Percentiles rank a stretch among this genome's conserved stretches.
Evolutionary conservation across 1,284 basidiomycete genomes (phyloP).

Genomic region (Ustilago crameri): DNA sequence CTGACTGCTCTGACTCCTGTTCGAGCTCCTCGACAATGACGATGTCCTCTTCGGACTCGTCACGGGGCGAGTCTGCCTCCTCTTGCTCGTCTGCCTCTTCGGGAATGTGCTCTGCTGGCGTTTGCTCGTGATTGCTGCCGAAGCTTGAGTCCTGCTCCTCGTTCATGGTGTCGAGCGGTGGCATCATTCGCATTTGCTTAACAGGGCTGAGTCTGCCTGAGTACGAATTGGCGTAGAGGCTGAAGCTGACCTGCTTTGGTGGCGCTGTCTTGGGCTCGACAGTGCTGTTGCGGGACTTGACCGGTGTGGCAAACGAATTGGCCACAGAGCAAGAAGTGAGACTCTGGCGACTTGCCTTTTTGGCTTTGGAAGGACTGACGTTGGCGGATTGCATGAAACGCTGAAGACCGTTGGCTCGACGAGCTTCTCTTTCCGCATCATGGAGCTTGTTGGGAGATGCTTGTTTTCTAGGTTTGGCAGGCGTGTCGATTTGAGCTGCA

Average conservation of each 20-base stretch:
- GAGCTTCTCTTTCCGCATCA: conserved; percentile 27
- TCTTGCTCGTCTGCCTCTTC: conserved; percentile 5
- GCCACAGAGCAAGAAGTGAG: conserved; percentile 18
- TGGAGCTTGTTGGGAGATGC: conserved; percentile 14
- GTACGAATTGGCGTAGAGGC: conserved; percentile 26
- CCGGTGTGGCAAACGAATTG: conserved; percentile 34
- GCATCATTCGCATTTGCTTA: conserved; percentile 49
- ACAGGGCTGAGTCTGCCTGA: conserved; percentile 38
- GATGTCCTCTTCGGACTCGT: conserved; percentile 35
- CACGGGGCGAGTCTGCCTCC: conserved; percentile 1
- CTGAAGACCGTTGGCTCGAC: conserved; percentile 28
- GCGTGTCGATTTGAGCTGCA: conserved; percentile 44
- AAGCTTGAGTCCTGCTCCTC: conserved; percentile 44
- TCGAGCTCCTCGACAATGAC: conserved; percentile 44
- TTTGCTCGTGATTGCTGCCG: conserved; percentile 19
- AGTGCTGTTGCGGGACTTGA: conserved; percentile 14
- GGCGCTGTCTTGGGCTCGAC: conserved; percentile 41
- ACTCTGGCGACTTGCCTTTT: conserved; percentile 28
- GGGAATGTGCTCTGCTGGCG: neutral
- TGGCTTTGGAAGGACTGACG: conserved; percentile 25
- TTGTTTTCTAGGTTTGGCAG: conserved; percentile 15
- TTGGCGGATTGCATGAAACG: conserved; percentile 44
- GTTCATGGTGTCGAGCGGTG: conserved; percentile 44
- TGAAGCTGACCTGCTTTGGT: conserved; percentile 49
- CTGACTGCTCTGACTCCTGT: conserved; percentile 9